Evolutionary conservation across 1,284 basidiomycete species (phyloP).

Genomic region (Leccinum pallidistipes): DNA sequence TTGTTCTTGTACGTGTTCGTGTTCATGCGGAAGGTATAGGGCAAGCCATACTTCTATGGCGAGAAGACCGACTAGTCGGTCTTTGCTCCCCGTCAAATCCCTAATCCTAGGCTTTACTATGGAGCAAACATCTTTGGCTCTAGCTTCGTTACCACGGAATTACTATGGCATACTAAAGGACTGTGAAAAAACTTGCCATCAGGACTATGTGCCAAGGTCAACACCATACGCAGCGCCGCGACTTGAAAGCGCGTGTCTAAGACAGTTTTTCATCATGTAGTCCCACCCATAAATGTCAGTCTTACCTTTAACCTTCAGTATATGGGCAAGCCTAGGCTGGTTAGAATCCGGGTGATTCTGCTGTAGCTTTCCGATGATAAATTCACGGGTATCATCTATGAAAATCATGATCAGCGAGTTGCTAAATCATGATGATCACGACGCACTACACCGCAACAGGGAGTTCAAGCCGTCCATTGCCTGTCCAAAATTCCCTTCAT

Average conservation of each 20-base stretch:
- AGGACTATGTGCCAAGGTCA: conserved; percentile 17
- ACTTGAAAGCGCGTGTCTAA: conserved; percentile 14
- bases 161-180: too few relatives aligned
- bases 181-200: conserved; percentile 8
- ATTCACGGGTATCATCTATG: background rate
- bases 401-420: background rate
- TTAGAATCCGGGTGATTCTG: background rate
- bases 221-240: conserved; percentile 21
- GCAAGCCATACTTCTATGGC: conserved; percentile 23
- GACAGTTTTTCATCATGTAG: background rate
- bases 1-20: background rate
- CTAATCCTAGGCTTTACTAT: conserved; percentile 9
- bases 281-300: background rate
- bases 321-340: background rate
- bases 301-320: conserved; percentile 11
- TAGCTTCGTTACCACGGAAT: background rate
- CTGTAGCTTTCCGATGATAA: background rate
- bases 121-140: conserved; percentile 13
- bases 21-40: conserved; percentile 5
- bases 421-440: background rate
- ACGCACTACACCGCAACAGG: conserved; percentile 24
- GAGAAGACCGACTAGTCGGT: conserved; percentile 19
- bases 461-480: conserved; percentile 26
- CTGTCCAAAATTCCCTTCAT: conserved; percentile 15
- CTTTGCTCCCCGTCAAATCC: conserved; percentile 14